Evolutionary conservation across 805 yeast species (phyloP).

Genomic region (Zygosaccharomyces bisporus): DNA sequence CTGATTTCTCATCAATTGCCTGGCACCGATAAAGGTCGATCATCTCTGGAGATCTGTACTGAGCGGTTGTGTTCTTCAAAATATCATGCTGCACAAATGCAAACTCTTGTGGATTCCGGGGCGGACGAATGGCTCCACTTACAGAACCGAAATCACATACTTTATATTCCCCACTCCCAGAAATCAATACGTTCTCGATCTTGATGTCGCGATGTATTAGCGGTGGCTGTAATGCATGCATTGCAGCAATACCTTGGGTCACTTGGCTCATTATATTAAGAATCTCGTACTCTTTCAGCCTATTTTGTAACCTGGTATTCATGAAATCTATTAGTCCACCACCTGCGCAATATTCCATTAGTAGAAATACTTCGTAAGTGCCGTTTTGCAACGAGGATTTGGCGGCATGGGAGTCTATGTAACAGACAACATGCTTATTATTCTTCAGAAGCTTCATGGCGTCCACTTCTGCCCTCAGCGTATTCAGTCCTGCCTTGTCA

Average conservation of each 20-base stretch:
- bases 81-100: slow-evolving; percentile 61
- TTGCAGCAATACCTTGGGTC: slow-evolving; percentile 69
- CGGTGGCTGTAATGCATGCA: slow-evolving; percentile 71
- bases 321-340: slow-evolving; percentile 76
- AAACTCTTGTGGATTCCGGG: slow-evolving; percentile 58
- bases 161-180: slow-evolving; percentile 56
- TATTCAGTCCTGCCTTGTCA: slow-evolving; percentile 75
- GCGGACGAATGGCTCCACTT: slow-evolving; percentile 59
- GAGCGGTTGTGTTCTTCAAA: slow-evolving; percentile 78
- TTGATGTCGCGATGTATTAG: slow-evolving; percentile 76
- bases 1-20: slow-evolving; percentile 78
- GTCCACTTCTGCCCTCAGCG: slow-evolving; percentile 90
- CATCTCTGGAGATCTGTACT: slow-evolving; percentile 84
- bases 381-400: slow-evolving; percentile 51
- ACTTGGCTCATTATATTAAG: slow-evolving; percentile 64
- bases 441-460: slow-evolving; percentile 90
- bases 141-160: slow-evolving; percentile 84
- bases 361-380: slow-evolving; percentile 67
- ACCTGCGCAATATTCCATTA: slow-evolving; percentile 76
- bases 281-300: slow-evolving; percentile 66
- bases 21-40: slow-evolving; percentile 62
- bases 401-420: slow-evolving; percentile 93
- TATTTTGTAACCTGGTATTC: slow-evolving; percentile 65
- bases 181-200: slow-evolving; percentile 73
- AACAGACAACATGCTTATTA: slow-evolving; percentile 74